Evolutionary conservation across 208 protist species (phyloP), one percentile per base, ranked within the genome.

Genomic region (Naegleria fowleri): DNA sequence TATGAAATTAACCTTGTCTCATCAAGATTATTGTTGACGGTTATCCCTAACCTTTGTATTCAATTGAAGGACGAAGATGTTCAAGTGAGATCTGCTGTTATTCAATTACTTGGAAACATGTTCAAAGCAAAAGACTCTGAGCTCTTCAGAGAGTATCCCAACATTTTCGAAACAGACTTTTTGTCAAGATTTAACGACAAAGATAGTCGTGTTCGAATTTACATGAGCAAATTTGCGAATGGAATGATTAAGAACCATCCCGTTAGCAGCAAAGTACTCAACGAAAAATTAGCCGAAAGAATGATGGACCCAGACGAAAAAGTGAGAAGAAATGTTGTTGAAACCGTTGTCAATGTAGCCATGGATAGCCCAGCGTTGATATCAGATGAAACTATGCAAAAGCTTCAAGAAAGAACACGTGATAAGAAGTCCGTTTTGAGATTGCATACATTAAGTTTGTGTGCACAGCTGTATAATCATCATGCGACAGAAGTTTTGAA

Each of bases 281-380:
- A 52, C 25, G n/a, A 89, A 33, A 67, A 25, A 41, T 39, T 89
- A 25, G 5, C 40, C 0, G 86, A 89, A 11, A 89, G 86, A 89
- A 41, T 38, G 2, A 38, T 39, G 29, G 86, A 89, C 25, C 9
- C 19, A n/a, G 86, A 89, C 59, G 86, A 89, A 40, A 89, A 89
- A 29, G 86, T 89, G 7, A 89, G 86, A 89, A 67, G 41, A 89
- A 67, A 67, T 67, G 86, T 89, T 22, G 41, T 55, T 38, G 86
- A 89, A 38, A 40, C 16, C 7, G 19, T 89, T 40, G 25, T 39
- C 11, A 41, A 33, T 29, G 22, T 89, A 39, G 36, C 19, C 5
- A 86, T 51, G 33, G 15, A 86, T 0, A 25, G 5, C 29, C 29
- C 41, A 29, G 29, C 41, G 3, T 67, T 89, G 22, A 41, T 89